Percentiles rank a stretch among this genome's conserved stretches.
These are phyloP conservation scores for Solanum hybrid DNA, from an alignment of 305 asterid species.

Conservation along the genomic window DNA sequence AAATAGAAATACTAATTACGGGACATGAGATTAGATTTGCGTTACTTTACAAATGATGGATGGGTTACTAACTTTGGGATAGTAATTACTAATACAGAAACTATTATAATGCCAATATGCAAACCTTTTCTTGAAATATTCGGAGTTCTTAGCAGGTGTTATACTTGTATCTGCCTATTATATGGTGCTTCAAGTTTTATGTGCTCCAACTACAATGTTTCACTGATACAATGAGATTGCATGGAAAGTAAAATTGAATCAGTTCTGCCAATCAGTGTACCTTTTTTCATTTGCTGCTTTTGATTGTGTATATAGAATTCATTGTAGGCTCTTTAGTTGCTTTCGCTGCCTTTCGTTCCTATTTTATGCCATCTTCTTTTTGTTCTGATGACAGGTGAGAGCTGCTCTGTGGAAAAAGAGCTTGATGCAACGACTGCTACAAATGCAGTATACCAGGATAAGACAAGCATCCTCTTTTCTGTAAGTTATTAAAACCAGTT, in stretches of 20 bases:
- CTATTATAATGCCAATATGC: not conserved
- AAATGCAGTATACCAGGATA: constrained; percentile 98
- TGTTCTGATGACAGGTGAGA: constrained; percentile 62
- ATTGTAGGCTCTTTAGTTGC: not conserved
- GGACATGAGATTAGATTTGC: not conserved
- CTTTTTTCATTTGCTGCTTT: not conserved
- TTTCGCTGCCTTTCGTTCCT: not conserved
- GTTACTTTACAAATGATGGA: not conserved
- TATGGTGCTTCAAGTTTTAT: not conserved
- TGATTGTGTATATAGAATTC: not conserved
- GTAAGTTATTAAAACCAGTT: constrained; percentile 38
- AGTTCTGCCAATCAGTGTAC: not conserved
- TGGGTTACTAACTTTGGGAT: not conserved
- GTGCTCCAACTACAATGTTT: not conserved
- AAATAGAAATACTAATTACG: not conserved
- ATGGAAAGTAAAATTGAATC: not conserved
- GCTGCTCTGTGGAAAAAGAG: constrained; percentile 94
- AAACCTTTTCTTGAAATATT: not conserved
- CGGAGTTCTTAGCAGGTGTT: not conserved
- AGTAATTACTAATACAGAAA: not conserved
- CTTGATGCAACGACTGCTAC: constrained; percentile 57
- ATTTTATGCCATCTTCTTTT: not conserved
- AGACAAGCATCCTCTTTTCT: constrained; percentile 93
- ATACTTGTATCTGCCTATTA: not conserved
- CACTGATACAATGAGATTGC: not conserved